These are phyloP conservation scores for Haplosporangium gracile DNA, from an alignment of 192 early-diverging fungal genomes.

Conservation along the genomic window DNA sequence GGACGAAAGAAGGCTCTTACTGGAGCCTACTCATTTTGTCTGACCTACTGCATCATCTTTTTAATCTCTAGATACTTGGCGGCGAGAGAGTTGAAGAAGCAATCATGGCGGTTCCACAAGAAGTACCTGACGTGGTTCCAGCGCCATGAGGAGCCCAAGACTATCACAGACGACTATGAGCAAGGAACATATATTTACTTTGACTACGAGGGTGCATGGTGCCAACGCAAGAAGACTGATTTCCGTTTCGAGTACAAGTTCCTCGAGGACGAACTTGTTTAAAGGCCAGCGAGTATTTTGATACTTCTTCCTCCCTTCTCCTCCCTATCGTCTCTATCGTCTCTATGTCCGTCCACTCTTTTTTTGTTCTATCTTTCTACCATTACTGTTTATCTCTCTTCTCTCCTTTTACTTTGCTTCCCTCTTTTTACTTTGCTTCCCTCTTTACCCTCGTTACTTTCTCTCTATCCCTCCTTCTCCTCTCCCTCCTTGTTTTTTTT, in stretches of 20 bases:
- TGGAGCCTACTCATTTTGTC: background rate
- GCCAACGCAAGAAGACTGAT: conserved; percentile 94
- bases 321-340: background rate
- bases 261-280: conserved; percentile 83
- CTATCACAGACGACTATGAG: conserved; percentile 97
- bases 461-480: background rate
- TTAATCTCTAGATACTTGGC: conserved; percentile 79
- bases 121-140: conserved; percentile 99
- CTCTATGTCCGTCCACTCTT: background rate
- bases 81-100: conserved; percentile 94
- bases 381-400: background rate
- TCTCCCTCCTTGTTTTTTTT: background rate
- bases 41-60: background rate
- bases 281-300: conserved; percentile 21
- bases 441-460: background rate
- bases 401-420: background rate
- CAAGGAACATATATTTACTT: conserved; percentile 99
- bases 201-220: conserved; percentile 98
- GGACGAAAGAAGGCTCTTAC: background rate
- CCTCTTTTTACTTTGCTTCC: background rate
- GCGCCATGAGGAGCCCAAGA: conserved; percentile 94
- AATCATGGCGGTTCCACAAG: conserved; percentile 99
- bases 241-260: conserved; percentile 94
- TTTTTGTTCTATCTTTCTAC: background rate
- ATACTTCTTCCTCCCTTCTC: background rate